Evolutionary conservation across 23 red algal species (phyloP).

Genomic region (Gracilaria gracilis): DNA sequence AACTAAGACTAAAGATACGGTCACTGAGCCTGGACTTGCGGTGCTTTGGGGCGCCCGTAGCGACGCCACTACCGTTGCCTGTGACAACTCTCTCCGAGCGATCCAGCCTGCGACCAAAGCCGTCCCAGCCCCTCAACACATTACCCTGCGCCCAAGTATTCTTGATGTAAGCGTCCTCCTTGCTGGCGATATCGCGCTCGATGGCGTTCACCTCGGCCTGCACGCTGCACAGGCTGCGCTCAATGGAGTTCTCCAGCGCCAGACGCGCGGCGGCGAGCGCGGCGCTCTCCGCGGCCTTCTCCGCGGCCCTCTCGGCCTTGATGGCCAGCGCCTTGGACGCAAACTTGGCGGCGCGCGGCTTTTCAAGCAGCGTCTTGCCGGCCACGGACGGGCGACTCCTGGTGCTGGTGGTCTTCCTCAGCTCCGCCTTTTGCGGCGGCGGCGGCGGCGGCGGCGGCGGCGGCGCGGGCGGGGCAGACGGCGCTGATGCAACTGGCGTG

Average conservation of each 20-base stretch:
- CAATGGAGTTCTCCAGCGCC: conserved; percentile 1
- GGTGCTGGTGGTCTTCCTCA: not conserved
- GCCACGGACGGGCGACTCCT: not conserved
- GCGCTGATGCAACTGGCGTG: not conserved
- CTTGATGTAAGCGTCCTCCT: conserved; percentile 80
- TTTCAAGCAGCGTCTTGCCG: not conserved
- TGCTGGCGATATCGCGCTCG: conserved; percentile 36
- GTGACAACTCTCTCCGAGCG: conserved; percentile 5
- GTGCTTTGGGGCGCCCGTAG: conserved; percentile 47
- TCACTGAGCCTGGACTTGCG: conserved; percentile 44
- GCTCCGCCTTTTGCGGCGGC: not conserved
- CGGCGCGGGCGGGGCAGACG: not conserved
- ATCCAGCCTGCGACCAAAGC: conserved; percentile 41
- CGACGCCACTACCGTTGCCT: conserved; percentile 35
- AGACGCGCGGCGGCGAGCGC: conserved; percentile 2
- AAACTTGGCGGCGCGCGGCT: not conserved
- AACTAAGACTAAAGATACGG: conserved; percentile 65
- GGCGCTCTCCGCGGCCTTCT: not conserved
- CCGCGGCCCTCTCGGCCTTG: conserved; percentile 20
- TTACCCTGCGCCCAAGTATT: conserved; percentile 86
- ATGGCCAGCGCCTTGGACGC: not conserved
- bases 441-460: not conserved
- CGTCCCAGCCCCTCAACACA: conserved; percentile 84
- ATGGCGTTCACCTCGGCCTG: not conserved
- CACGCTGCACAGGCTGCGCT: not conserved